These are phyloP conservation scores for Mortierella sp. DNA, from an alignment of 371 early-diverging fungal species.

Conservation along the genomic window DNA sequence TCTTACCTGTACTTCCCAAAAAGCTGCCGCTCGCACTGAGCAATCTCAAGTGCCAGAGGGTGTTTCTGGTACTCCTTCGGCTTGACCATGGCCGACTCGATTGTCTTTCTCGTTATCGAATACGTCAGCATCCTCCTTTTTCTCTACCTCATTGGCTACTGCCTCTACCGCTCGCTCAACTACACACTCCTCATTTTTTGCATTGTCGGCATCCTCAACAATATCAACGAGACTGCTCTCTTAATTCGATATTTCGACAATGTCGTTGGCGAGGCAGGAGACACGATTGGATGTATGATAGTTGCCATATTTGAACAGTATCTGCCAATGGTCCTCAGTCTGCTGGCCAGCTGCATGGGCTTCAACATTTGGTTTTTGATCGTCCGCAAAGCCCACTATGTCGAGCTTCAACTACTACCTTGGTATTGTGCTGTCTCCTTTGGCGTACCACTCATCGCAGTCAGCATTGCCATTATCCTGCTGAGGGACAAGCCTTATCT, in stretches of 20 bases:
- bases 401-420: conserved; percentile 23
- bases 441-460: conserved; percentile 16
- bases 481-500: conserved; percentile 13
- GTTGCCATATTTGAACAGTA: conserved; percentile 32
- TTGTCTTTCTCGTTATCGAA: conserved; percentile 20
- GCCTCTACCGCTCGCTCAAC: conserved; percentile 27
- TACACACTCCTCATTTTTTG: conserved; percentile 34
- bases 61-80: too few species aligned
- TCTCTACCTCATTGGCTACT: conserved; percentile 25
- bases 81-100: background rate
- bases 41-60: too few species aligned
- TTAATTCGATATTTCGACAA: conserved; percentile 11
- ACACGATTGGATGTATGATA: conserved; percentile 12
- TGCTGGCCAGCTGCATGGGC: conserved; percentile 28
- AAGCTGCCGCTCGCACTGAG: too few species aligned
- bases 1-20: too few species aligned
- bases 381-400: conserved; percentile 7
- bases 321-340: conserved; percentile 16
- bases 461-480: conserved; percentile 22
- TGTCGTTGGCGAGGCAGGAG: conserved; percentile 2
- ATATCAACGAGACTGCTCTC: conserved; percentile 35
- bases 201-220: conserved; percentile 29
- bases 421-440: conserved; percentile 39
- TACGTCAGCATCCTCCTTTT: conserved; percentile 29
- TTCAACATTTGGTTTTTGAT: conserved; percentile 40